Base-by-base conservation (phyloP, 2,329 filamentous ascomycete genomes). In the Penicillium sp. region DNA sequence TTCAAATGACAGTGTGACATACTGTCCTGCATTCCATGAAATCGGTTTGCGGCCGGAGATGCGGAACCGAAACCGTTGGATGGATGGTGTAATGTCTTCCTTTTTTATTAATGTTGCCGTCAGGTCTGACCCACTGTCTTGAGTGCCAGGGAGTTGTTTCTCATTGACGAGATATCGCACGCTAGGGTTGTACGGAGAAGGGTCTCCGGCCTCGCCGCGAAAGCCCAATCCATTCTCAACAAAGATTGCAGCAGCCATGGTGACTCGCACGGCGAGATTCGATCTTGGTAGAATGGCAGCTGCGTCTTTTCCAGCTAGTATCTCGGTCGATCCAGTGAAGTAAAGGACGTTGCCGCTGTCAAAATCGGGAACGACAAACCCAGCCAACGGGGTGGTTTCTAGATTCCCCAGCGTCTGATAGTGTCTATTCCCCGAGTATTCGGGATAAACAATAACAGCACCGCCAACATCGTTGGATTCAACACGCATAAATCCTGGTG, bases 381-480 rank as follows among this genome's bases (percentile, higher is more conserved):
- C 90, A 3, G 88, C 83, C 17, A 77, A 75, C 0, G 89, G 88
- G 31, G 86, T 87, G 8, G 81, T 73, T 37, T 82, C 77, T 14
- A 95, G 76, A 67, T 96, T 96, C 1, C 91, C 91, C 0, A 52
- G 80, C 0, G 88, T 90, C 70, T 95, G 90, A 65, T 95, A 96
- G 0, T 94, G 76, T 16, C 89, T 79, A 70, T 96, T 96, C 8
- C 91, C 91, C 0, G 88, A 91, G 69, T 88, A 95, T 69, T 96
- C 91, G 0, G 91, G 91, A 72, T 90, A 96, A 3, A 88, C 78
- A 14, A 95, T 71, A 3, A 83, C 78, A 1, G 75, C 76, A 3
- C 70, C 72, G 25, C 59, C 67, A 41, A 57, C 37, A 33, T 78
- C 73, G 54, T 88, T 86, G 19, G 80, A 82, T 1, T 86, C 69